A percentile compares a stretch with the other conserved stretches of the same genome.
Conservation (phyloP, 768 basidiomycete species). For the Trametes maxima region DNA sequence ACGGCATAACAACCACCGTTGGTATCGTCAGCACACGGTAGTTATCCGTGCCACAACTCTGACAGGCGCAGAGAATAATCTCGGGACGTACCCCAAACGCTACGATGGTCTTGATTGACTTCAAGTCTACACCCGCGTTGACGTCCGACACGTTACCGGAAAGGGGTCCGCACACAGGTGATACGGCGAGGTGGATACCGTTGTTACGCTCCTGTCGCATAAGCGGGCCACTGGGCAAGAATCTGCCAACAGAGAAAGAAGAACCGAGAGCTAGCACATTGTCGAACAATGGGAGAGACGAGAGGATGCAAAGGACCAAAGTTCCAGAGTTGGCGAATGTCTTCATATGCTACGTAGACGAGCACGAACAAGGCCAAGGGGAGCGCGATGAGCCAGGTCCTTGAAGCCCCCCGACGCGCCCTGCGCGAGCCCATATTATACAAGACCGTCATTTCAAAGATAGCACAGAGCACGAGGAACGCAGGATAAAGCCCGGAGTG, state of each 20-base stretch:
- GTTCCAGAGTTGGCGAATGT: background rate
- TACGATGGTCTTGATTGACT: conserved; percentile 47
- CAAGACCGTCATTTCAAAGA: background rate
- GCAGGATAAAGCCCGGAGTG: background rate
- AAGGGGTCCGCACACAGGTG: conserved; percentile 46
- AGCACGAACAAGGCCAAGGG: background rate
- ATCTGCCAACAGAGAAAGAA: background rate
- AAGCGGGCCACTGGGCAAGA: background rate
- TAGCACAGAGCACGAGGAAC: background rate
- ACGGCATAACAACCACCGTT: too few species aligned
- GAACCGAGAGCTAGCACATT: background rate
- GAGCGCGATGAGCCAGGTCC: background rate
- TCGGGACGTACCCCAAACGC: conserved; percentile 48
- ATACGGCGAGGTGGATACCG: conserved; percentile 47
- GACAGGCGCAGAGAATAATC: background rate
- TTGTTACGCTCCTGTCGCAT: conserved; percentile 13
- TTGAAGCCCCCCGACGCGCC: background rate
- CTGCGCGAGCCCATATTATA: background rate
- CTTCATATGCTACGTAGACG: background rate
- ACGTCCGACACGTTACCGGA: conserved; percentile 45
- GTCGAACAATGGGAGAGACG: background rate
- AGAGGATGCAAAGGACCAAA: background rate
- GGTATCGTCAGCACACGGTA: too few species aligned
- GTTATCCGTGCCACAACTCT: too few species aligned
- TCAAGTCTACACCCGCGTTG: conserved; percentile 48